Evolutionary conservation across 768 basidiomycete genomes (phyloP), one percentile per base, ranked within the genome.

Genomic region (Cyclocybe aegerita): DNA sequence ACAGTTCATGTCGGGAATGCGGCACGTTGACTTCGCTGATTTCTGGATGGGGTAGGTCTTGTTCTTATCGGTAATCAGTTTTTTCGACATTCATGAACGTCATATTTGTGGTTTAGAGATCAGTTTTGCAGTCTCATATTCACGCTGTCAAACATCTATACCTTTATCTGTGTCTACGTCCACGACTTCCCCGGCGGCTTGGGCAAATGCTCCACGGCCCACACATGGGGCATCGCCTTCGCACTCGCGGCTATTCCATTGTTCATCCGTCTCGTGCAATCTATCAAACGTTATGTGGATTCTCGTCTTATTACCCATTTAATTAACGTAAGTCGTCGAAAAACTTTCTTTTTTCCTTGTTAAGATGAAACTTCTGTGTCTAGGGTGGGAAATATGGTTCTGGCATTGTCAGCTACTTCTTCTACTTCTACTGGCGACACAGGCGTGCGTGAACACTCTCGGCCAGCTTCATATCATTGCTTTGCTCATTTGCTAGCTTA

Each of bases 351-450:
- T 30, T 34, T 12, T 49, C 55, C 32, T 36, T 32, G 35, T 46
- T 11, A 12, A 14, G 39, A 46, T 43, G 35, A 33, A 16, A 42
- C 55, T 40, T 15, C 8, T 32, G 42, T 30, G 15, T 9, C 9
- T 39, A 95, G 93, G 93, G 82, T 7, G 93, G 93, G 2, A 95
- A 95, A 69, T 97, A 95, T 57, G 74, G 70, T 3, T 68, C 74
- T 45, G 87, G 87, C 1, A 83, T 96, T 7, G 38, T 86, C 7
- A 76, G 75, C 47, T 83, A 82, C 59, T 57, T 86, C 7, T 77
- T 82, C 50, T 97, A 92, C 65, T 90, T 75, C 53, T 64, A 82
- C 39, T 98, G 95, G 94, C 75, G 91, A 54, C 77, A 84, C 50
- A 65, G 80, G 58, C 83, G 89, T 78, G 34, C 31, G 61, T 35